Percentiles rank a stretch among this genome's conserved stretches.
Evolutionary conservation across 208 protist species (phyloP).

Genomic region (Blechomonas ayalai): DNA sequence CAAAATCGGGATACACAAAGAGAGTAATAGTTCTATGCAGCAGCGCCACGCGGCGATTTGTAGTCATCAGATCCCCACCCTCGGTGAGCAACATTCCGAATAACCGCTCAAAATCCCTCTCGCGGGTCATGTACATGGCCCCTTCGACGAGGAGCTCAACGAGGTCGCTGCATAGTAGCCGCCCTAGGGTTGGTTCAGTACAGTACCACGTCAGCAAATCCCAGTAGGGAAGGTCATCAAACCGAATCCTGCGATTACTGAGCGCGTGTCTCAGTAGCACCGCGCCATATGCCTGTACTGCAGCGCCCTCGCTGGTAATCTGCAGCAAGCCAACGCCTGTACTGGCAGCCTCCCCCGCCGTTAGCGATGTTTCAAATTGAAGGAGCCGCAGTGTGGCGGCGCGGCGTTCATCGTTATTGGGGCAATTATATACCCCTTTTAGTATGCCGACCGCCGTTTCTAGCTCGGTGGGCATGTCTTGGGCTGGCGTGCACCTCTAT

Average conservation of each 20-base stretch:
- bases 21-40: slow-evolving; percentile 27
- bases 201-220: slow-evolving; percentile 70
- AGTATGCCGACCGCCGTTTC: slow-evolving; percentile 26
- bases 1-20: slow-evolving; percentile 43
- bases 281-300: slow-evolving; percentile 73
- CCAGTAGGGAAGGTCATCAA: slow-evolving; percentile 32
- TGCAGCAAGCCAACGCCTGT: slow-evolving; percentile 56
- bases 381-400: slow-evolving; percentile 28
- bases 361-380: slow-evolving; percentile 44
- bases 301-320: slow-evolving; percentile 21
- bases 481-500: no score
- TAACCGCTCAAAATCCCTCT: no score
- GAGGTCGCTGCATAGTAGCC: slow-evolving; percentile 39
- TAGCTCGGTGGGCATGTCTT: no score
- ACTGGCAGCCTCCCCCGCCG: slow-evolving; percentile 12
- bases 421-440: slow-evolving; percentile 26
- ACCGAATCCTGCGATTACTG: slow-evolving; percentile 10
- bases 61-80: no score
- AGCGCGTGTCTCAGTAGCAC: slow-evolving; percentile 60
- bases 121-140: slow-evolving; percentile 28
- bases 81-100: no score
- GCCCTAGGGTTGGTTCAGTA: slow-evolving; percentile 36
- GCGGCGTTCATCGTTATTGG: slow-evolving; percentile 32
- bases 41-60: slow-evolving; percentile 37
- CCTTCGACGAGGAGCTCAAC: slow-evolving; percentile 61